Percentiles rank a stretch among this genome's conserved stretches.
These are phyloP conservation scores for Termitomyces sp. DNA, from an alignment of 768 basidiomycete species.

Conservation along the genomic window DNA sequence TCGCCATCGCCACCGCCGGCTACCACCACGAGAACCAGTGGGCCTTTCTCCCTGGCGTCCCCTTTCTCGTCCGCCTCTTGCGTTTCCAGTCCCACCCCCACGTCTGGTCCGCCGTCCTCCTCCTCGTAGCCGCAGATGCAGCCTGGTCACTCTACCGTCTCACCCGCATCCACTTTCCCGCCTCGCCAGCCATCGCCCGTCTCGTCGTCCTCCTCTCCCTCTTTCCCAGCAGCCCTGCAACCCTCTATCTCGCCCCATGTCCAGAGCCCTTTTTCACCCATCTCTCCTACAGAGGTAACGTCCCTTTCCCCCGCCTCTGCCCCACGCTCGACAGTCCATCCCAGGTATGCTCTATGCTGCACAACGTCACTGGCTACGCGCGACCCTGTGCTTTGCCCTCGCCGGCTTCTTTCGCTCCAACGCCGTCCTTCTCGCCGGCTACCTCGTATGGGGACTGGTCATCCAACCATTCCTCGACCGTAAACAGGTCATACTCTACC, in stretches of 20 bases:
- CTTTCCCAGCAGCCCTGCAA: slow-evolving; percentile 75
- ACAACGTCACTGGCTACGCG: slow-evolving; percentile 41
- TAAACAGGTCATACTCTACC: slow-evolving; percentile 22
- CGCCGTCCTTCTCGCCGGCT: slow-evolving; percentile 70
- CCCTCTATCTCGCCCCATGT: slow-evolving; percentile 67
- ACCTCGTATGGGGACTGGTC: slow-evolving; percentile 69
- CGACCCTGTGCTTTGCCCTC: slow-evolving; percentile 56
- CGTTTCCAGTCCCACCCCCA: slow-evolving; percentile 8
- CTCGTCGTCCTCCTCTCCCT: slow-evolving; percentile 65
- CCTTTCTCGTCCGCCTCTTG: slow-evolving; percentile 42
- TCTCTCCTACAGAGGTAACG: slow-evolving; percentile 65
- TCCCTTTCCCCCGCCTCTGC: slow-evolving; percentile 2
- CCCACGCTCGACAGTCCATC: background rate
- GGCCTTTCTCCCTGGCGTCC: slow-evolving; percentile 79
- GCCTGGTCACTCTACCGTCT: slow-evolving; percentile 23
- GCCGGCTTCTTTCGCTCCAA: slow-evolving; percentile 74
- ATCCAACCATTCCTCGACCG: slow-evolving; percentile 43
- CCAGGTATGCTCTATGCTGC: slow-evolving; percentile 59
- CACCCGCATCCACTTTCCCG: slow-evolving; percentile 51
- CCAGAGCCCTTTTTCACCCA: slow-evolving; percentile 85
- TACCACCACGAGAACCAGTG: slow-evolving; percentile 74
- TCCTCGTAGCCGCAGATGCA: slow-evolving; percentile 34
- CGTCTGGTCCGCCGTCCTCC: slow-evolving; percentile 30
- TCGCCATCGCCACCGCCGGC: slow-evolving; percentile 52
- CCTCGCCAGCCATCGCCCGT: slow-evolving; percentile 51